Conservation (phyloP, 176 grass and related monocot species). For the Calamus simplicifolius region DNA sequence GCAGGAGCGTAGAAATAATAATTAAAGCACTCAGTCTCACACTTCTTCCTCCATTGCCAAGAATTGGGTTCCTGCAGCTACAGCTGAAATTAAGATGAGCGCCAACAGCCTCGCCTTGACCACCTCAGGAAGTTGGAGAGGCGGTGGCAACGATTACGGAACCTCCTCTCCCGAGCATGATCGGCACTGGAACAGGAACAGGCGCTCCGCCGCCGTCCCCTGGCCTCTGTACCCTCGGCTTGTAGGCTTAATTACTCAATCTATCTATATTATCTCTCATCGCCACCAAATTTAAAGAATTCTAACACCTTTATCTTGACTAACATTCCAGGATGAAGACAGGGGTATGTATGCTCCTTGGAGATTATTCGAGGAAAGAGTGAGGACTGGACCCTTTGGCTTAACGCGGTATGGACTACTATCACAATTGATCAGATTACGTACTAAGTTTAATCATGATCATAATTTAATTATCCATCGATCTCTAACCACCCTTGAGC, state of each 20-base stretch:
- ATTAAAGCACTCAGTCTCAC: too few species aligned
- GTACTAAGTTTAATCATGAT: too few species aligned
- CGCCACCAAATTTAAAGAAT: too few species aligned
- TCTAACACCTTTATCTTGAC: too few species aligned
- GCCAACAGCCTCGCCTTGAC: neutral
- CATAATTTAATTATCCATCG: too few species aligned
- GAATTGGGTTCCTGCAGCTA: too few species aligned
- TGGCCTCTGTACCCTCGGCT: constrained; percentile 4
- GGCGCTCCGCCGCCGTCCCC: neutral
- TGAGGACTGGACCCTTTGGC: constrained; percentile 37
- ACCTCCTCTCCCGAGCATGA: constrained; percentile 17
- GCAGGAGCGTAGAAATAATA: too few species aligned
- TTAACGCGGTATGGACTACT: constrained; percentile 17
- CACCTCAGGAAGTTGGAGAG: constrained; percentile 13
- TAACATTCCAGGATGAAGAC: constrained; percentile 26
- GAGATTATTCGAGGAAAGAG: constrained; percentile 40
- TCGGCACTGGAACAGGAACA: constrained; percentile 1
- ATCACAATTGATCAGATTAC: too few species aligned
- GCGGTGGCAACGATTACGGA: constrained; percentile 13
- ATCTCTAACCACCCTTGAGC: neutral
- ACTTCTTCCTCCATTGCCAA: too few species aligned
- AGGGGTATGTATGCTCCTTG: constrained; percentile 9
- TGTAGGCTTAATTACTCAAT: too few species aligned
- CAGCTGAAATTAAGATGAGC: too few species aligned
- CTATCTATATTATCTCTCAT: too few species aligned